Percentiles rank a stretch among this genome's conserved stretches.
phyloP scores from a whole-genome alignment of 371 early-diverging fungal genomes.

The Apophysomyces elegans region DNA sequence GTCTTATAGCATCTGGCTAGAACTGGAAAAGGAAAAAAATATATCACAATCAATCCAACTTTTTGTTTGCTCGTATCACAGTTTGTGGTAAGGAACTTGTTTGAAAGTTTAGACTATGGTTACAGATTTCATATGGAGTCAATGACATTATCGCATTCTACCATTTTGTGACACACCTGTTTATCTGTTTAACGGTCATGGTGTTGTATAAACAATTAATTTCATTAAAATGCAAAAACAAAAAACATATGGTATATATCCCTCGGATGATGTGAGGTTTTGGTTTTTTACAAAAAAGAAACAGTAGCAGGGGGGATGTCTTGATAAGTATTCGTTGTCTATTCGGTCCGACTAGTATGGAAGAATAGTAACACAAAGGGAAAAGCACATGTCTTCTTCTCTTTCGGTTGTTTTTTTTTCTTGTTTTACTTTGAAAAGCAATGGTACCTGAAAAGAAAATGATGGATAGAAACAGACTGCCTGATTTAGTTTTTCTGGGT shows the following conservation, averaged over 20 bases:
- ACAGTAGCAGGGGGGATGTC: neutral
- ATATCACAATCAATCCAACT: neutral
- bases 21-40: neutral
- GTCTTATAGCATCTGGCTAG: too few species aligned
- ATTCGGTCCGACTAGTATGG: neutral
- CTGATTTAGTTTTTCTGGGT: neutral
- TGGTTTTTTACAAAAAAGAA: neutral
- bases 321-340: neutral
- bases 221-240: too few species aligned
- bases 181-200: too few species aligned
- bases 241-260: too few species aligned
- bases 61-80: too few species aligned
- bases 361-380: constrained; percentile 9
- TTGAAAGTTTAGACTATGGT: neutral
- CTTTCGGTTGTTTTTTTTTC: neutral
- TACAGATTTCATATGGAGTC: constrained; percentile 3
- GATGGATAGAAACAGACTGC: neutral
- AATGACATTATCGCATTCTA: too few species aligned
- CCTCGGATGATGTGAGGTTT: neutral
- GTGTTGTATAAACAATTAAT: too few species aligned
- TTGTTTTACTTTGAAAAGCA: neutral
- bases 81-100: neutral
- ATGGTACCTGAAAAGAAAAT: constrained; percentile 1
- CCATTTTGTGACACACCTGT: too few species aligned
- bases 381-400: constrained; percentile 7